A percentile compares a stretch with the other conserved stretches of the same genome.
These are phyloP conservation scores for Corymbia calophylla DNA, from an alignment of 441 rosid genomes.

Conservation along the genomic window DNA sequence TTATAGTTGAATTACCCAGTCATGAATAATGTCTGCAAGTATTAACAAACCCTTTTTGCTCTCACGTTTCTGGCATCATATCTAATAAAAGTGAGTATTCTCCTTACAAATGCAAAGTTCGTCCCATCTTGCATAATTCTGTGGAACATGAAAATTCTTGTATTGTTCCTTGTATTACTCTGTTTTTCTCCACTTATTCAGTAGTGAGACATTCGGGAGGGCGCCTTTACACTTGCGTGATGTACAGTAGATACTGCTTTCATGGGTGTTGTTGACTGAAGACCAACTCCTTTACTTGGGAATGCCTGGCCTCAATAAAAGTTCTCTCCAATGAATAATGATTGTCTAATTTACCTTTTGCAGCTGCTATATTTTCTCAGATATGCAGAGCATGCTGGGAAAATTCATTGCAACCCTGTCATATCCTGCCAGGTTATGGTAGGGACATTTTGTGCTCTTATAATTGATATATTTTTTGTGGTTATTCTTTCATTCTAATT, in stretches of 20 bases:
- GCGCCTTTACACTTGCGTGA: not conserved
- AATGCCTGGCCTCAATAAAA: not conserved
- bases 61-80: not conserved
- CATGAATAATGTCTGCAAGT: not conserved
- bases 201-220: not conserved
- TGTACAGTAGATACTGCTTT: not conserved
- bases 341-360: constrained; percentile 11
- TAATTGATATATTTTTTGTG: not conserved
- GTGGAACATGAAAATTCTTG: not conserved
- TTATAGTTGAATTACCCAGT: not conserved
- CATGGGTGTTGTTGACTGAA: not conserved
- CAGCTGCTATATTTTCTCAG: constrained; percentile 55
- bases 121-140: not conserved
- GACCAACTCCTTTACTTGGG: not conserved
- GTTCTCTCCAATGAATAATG: constrained; percentile 1
- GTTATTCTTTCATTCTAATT: not conserved
- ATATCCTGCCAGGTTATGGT: constrained; percentile 86
- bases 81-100: not conserved
- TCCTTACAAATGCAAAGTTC: not conserved
- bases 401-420: constrained; percentile 59
- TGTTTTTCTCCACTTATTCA: not conserved
- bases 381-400: constrained; percentile 42
- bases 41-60: not conserved
- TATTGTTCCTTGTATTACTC: not conserved
- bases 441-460: constrained; percentile 3